phyloP scores from a whole-genome alignment of 768 basidiomycete genomes.

The Harrya chromipes region DNA sequence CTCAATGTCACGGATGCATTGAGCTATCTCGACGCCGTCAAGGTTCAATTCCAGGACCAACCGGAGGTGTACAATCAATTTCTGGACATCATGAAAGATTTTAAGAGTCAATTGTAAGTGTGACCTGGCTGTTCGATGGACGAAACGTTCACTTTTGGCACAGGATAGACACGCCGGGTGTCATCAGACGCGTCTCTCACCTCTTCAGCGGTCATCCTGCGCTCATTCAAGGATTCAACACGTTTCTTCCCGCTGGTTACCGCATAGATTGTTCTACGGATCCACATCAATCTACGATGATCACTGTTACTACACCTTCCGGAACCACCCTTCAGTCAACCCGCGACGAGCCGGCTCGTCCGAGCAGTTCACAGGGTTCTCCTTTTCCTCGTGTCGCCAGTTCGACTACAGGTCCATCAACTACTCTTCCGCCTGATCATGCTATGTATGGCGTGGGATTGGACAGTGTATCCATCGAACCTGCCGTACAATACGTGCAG shows the following conservation, averaged over 20 bases:
- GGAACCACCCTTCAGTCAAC: conserved; percentile 62
- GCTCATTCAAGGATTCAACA: conserved; percentile 98
- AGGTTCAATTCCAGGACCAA: conserved; percentile 53
- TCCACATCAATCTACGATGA: conserved; percentile 57
- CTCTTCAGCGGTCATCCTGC: conserved; percentile 87
- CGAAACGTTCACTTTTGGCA: not conserved
- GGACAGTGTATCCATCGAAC: conserved; percentile 55
- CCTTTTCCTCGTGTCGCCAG: conserved; percentile 24
- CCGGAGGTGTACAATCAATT: conserved; percentile 64
- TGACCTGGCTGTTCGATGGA: not conserved
- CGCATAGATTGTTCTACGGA: conserved; percentile 80
- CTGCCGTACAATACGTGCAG: conserved; percentile 92
- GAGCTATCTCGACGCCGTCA: conserved; percentile 63
- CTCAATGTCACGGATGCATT: conserved; percentile 63
- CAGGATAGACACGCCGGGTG: conserved; percentile 97
- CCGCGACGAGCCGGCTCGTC: conserved; percentile 38
- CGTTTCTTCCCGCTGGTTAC: conserved; percentile 92
- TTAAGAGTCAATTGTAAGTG: conserved; percentile 59
- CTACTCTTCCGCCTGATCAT: conserved; percentile 17
- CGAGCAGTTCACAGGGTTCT: conserved; percentile 39
- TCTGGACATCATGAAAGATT: conserved; percentile 74
- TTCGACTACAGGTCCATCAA: conserved; percentile 6
- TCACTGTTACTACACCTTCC: conserved; percentile 75
- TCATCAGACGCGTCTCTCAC: conserved; percentile 91
- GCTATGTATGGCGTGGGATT: conserved; percentile 29